A percentile compares a stretch with the other conserved stretches of the same genome.
phyloP scores from a whole-genome alignment of 164 flowering plant species.

The Magnolia officinalis region DNA sequence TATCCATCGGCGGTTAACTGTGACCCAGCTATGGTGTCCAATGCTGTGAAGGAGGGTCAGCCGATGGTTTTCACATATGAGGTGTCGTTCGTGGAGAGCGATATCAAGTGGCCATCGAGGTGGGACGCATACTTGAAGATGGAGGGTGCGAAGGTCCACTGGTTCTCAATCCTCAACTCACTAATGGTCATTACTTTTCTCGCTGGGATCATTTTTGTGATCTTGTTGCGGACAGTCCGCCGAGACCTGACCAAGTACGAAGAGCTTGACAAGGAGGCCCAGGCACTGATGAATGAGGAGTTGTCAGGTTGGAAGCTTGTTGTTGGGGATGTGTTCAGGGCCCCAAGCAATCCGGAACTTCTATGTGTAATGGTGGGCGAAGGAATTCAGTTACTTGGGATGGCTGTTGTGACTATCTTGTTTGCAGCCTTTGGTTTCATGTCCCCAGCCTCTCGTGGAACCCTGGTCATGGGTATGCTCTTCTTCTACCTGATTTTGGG shows the following conservation, averaged over 20 bases:
- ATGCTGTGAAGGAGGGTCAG: constrained; percentile 61
- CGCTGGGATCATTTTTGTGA: constrained; percentile 87
- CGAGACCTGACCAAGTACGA: constrained; percentile 78
- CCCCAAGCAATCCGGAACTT: constrained; percentile 54
- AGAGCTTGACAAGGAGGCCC: constrained; percentile 90
- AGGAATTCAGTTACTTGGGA: constrained; percentile 83
- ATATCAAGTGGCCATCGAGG: constrained; percentile 87
- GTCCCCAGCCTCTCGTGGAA: constrained; percentile 90
- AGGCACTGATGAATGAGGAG: constrained; percentile 91
- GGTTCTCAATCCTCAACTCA: constrained; percentile 85
- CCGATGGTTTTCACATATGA: constrained; percentile 67
- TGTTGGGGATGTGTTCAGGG: constrained; percentile 81
- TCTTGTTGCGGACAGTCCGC: constrained; percentile 75
- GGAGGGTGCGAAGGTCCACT: constrained; percentile 88
- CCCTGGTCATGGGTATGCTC: constrained; percentile 74
- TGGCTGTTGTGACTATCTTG: constrained; percentile 75
- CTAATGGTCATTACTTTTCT: constrained; percentile 84
- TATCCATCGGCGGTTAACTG: constrained; percentile 56
- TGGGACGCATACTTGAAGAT: constrained; percentile 93
- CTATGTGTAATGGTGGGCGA: constrained; percentile 78
- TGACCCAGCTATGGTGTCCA: constrained; percentile 52
- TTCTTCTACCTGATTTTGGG: constrained; percentile 78
- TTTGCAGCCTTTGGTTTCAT: constrained; percentile 89
- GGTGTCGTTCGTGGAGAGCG: constrained; percentile 64
- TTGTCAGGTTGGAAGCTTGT: constrained; percentile 90